Evolutionary conservation across 306 rosid species (phyloP).

Genomic region (Vigna mungo): DNA sequence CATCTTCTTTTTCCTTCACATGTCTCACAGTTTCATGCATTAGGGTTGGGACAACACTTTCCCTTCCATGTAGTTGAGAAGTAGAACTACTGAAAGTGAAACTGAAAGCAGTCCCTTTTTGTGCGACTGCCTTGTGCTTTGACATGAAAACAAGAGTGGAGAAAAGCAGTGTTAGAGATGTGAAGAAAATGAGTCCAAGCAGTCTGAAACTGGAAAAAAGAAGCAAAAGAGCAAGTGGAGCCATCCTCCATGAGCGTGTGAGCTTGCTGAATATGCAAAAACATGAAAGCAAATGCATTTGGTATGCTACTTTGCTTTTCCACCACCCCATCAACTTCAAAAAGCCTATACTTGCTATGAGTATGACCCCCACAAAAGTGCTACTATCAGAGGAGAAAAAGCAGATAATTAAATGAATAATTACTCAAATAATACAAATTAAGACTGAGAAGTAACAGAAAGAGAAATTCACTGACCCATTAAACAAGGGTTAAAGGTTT

Average conservation of each 20-base stretch:
- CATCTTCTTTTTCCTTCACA: constrained; percentile 38
- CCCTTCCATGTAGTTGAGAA: constrained; percentile 35
- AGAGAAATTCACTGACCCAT: background rate
- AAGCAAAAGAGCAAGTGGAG: constrained; percentile 51
- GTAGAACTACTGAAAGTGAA: background rate
- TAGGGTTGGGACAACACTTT: constrained; percentile 40
- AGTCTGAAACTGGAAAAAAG: constrained; percentile 42
- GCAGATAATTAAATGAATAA: background rate
- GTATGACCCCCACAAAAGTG: constrained; percentile 43
- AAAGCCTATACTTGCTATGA: constrained; percentile 48
- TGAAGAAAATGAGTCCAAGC: constrained; percentile 24
- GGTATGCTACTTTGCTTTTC: constrained; percentile 52
- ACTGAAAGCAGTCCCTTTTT: constrained; percentile 39
- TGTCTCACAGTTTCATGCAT: constrained; percentile 28
- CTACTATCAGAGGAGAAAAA: constrained; percentile 31
- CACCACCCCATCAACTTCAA: constrained; percentile 53
- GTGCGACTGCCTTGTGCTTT: constrained; percentile 44
- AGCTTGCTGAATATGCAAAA: constrained; percentile 57
- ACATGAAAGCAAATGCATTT: constrained; percentile 71
- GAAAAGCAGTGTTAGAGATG: constrained; percentile 53
- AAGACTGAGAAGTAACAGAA: background rate
- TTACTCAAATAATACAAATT: background rate
- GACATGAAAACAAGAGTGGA: constrained; percentile 52
- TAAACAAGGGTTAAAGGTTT: constrained; percentile 11
- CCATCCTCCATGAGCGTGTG: constrained; percentile 69